Percentiles rank a stretch among this genome's conserved stretches.
Conservation (phyloP, 768 basidiomycete species). For the Leccinum truebloodii region DNA sequence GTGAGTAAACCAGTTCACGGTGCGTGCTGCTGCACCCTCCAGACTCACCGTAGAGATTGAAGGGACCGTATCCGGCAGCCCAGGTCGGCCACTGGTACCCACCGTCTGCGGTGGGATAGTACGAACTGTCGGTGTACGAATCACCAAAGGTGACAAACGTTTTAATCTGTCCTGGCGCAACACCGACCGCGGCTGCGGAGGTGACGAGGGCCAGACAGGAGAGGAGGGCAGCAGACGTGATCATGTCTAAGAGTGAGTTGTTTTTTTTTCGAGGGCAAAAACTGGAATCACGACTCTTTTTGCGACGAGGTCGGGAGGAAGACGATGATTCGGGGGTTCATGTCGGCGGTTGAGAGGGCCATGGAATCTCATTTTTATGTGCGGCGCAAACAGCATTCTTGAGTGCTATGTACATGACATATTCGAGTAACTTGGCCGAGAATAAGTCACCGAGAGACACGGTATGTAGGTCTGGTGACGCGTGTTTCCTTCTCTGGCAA, state of each 20-base stretch:
- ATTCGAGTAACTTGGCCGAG: background rate
- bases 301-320: too few relatives aligned
- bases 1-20: background rate
- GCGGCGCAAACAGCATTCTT: background rate
- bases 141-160: constrained; percentile 70
- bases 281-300: background rate
- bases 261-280: background rate
- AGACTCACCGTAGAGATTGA: constrained; percentile 46
- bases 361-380: background rate
- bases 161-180: constrained; percentile 51
- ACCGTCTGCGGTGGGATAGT: constrained; percentile 34
- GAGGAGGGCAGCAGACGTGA: constrained; percentile 6
- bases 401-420: background rate
- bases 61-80: constrained; percentile 53
- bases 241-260: background rate
- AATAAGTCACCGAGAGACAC: background rate
- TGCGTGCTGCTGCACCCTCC: background rate
- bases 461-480: background rate
- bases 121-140: constrained; percentile 58
- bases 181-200: constrained; percentile 19
- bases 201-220: constrained; percentile 11
- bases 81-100: constrained; percentile 63
- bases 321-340: background rate
- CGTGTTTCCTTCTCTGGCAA: background rate
- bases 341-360: background rate